Conservation (phyloP, 2,329 filamentous ascomycete species). For the Phaeosphaeriaceae sp. region DNA sequence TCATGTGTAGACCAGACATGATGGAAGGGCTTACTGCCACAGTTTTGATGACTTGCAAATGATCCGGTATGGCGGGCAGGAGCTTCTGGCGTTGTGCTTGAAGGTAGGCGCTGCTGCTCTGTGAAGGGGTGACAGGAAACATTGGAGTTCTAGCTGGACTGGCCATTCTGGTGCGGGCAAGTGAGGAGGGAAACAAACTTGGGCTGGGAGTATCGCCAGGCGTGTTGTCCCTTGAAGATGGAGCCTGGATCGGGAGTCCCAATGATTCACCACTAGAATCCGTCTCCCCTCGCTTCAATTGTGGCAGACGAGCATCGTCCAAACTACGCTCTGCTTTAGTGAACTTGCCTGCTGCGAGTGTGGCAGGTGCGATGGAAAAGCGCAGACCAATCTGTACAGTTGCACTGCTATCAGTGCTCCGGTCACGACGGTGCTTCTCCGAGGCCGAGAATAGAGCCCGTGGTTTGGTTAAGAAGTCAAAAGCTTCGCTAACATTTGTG, state of each 20-base stretch:
- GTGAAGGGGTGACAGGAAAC: slow-evolving; percentile 33
- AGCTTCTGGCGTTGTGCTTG: slow-evolving; percentile 43
- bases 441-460: slow-evolving; percentile 50
- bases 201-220: slow-evolving; percentile 24
- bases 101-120: slow-evolving; percentile 40
- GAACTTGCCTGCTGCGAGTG: slow-evolving; percentile 42
- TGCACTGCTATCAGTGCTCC: slow-evolving; percentile 68
- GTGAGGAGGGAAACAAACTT: slow-evolving; percentile 27
- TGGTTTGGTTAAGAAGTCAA: slow-evolving; percentile 45
- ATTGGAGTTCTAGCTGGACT: slow-evolving; percentile 33
- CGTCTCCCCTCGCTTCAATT: slow-evolving; percentile 31
- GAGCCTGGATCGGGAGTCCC: slow-evolving; percentile 40
- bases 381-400: slow-evolving; percentile 76
- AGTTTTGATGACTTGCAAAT: slow-evolving; percentile 10
- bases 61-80: slow-evolving; percentile 38
- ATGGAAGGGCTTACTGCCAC: slow-evolving; percentile 13
- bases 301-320: slow-evolving; percentile 16
- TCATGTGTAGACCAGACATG: slow-evolving; percentile 44
- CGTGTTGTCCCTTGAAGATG: slow-evolving; percentile 20
- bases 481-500: slow-evolving; percentile 47
- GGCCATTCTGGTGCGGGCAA: slow-evolving; percentile 13
- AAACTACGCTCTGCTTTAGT: slow-evolving; percentile 24
- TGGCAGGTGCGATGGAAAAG: slow-evolving; percentile 59
- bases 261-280: slow-evolving; percentile 36
- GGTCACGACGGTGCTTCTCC: slow-evolving; percentile 58